A percentile compares a stretch with the other conserved stretches of the same genome.
These are phyloP conservation scores for Crithidia expoeki DNA, from an alignment of 208 protist species.

Conservation along the genomic window DNA sequence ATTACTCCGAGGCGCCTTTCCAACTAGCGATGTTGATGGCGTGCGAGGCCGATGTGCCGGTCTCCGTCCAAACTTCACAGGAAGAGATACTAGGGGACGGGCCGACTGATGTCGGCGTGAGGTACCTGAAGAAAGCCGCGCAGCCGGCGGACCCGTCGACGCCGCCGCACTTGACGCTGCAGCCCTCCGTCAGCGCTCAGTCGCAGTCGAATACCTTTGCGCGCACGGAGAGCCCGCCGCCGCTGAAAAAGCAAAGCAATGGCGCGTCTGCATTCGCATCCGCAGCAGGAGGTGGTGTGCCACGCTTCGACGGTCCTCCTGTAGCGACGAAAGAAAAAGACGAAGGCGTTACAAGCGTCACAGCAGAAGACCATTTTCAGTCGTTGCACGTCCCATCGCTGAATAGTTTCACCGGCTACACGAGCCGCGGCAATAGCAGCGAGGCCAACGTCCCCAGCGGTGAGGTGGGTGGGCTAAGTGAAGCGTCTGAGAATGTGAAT, in stretches of 20 bases:
- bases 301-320: no score
- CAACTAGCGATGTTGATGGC: neutral
- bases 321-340: neutral
- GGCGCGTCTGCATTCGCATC: neutral
- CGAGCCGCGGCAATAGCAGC: neutral
- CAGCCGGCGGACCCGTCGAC: constrained; percentile 6
- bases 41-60: neutral
- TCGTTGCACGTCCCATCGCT: constrained; percentile 12
- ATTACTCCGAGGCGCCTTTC: neutral
- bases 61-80: neutral
- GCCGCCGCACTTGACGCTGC: neutral
- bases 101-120: neutral
- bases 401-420: neutral
- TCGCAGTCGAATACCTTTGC: constrained; percentile 6
- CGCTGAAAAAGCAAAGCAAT: constrained; percentile 1
- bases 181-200: neutral
- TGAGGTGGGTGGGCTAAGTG: constrained; percentile 5
- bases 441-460: neutral
- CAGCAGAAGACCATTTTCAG: neutral
- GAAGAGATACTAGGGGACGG: neutral
- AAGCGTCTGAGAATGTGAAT: neutral
- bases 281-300: no score
- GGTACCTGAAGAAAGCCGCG: neutral
- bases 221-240: constrained; percentile 22
- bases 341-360: no score